Evolutionary conservation across 495 filamentous ascomycete species (phyloP).

Genomic region (Penicillium diatomitis): DNA sequence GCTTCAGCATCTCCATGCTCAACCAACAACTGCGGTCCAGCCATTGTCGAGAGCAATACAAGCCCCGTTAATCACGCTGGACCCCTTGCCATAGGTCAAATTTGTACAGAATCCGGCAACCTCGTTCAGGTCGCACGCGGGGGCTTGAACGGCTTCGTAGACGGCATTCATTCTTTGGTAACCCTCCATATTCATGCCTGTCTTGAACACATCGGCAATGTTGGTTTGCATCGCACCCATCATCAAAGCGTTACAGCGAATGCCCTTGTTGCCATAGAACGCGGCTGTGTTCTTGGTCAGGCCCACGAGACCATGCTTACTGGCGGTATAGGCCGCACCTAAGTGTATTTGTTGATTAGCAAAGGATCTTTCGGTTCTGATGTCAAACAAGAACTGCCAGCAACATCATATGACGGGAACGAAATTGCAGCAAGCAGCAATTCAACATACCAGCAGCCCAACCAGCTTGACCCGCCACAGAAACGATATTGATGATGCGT

Average conservation of each 20-base stretch:
- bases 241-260: constrained; percentile 47
- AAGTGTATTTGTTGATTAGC: constrained; percentile 5
- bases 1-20: background rate
- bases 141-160: constrained; percentile 14
- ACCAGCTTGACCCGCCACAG: constrained; percentile 24
- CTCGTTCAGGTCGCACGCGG: constrained; percentile 30
- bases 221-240: constrained; percentile 50
- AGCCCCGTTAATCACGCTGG: constrained; percentile 23
- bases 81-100: constrained; percentile 19
- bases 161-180: constrained; percentile 26
- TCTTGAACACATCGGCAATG: constrained; percentile 39
- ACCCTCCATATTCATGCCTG: constrained; percentile 36
- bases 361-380: too few species aligned
- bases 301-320: constrained; percentile 34
- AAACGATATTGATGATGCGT: constrained; percentile 32
- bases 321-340: constrained; percentile 15
- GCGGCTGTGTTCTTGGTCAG: constrained; percentile 56
- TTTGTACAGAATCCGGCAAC: constrained; percentile 24
- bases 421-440: background rate
- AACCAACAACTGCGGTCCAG: constrained; percentile 20
- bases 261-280: constrained; percentile 47
- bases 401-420: background rate
- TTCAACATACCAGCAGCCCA: constrained; percentile 22
- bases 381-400: too few species aligned
- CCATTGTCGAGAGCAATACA: constrained; percentile 28